Evolutionary conservation across 257 asterid genomes (phyloP).

Genomic region (Thymus quinquecostatus): DNA sequence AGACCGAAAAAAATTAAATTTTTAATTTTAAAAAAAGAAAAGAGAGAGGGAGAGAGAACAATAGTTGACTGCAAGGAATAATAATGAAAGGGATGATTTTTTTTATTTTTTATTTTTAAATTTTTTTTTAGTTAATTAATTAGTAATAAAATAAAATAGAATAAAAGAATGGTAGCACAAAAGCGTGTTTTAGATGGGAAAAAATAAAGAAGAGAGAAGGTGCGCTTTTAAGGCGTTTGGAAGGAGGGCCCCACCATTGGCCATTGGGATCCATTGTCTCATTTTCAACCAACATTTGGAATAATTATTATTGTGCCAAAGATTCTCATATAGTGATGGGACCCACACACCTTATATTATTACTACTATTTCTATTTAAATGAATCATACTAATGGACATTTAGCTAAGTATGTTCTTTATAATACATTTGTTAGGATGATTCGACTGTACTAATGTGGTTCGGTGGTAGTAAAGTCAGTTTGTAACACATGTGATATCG

Average conservation of each 20-base stretch:
- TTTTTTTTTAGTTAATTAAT: no score
- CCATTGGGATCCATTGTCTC: conserved; percentile 64
- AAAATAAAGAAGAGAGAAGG: conserved; percentile 19
- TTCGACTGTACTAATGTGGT: no score
- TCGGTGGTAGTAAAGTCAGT: no score
- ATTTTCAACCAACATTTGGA: conserved; percentile 73
- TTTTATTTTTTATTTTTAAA: no score
- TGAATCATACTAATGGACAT: conserved; percentile 14
- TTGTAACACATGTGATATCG: no score
- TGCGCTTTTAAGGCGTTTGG: conserved; percentile 40
- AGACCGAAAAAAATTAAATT: no score
- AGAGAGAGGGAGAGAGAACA: neutral
- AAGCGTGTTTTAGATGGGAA: conserved; percentile 37
- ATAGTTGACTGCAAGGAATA: conserved; percentile 4
- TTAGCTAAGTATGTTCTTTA: neutral
- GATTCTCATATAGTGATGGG: conserved; percentile 51
- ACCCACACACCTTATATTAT: conserved; percentile 25
- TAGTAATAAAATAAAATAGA: conserved; percentile 6
- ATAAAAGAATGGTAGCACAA: conserved; percentile 38
- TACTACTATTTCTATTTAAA: neutral
- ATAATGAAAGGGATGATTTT: neutral
- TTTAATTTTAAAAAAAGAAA: neutral
- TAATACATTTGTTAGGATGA: no score
- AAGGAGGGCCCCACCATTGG: conserved; percentile 51
- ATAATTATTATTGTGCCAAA: conserved; percentile 59